phyloP scores from a whole-genome alignment of 148 eudicot genomes.

The Mesembryanthemum crystallinum region DNA sequence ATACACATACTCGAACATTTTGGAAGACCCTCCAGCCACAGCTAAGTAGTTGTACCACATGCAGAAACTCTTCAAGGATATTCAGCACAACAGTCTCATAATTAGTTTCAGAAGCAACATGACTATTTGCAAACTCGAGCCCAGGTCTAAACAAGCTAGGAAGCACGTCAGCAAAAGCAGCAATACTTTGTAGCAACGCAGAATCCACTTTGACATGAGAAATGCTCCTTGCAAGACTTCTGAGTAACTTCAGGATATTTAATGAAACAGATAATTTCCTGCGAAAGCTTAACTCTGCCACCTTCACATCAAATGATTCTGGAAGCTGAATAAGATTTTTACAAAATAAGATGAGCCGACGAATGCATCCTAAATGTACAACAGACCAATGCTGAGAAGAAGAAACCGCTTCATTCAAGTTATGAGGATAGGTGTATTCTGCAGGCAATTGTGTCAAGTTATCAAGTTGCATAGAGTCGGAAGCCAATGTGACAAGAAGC shows the following conservation, averaged over 20 bases:
- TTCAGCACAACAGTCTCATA: constrained; percentile 53
- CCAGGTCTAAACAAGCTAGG: constrained; percentile 60
- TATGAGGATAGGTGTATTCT: constrained; percentile 38
- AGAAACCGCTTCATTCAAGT: constrained; percentile 48
- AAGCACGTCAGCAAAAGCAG: constrained; percentile 58
- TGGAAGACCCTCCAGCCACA: constrained; percentile 52
- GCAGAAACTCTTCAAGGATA: constrained; percentile 78
- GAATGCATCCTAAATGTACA: constrained; percentile 64
- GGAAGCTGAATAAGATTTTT: constrained; percentile 49
- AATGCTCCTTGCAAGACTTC: constrained; percentile 47
- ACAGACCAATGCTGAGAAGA: constrained; percentile 78
- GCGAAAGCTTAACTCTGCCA: constrained; percentile 35
- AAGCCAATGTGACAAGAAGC: constrained; percentile 61
- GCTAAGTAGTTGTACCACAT: constrained; percentile 53
- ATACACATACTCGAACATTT: constrained; percentile 64
- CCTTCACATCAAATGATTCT: constrained; percentile 54
- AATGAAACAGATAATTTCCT: constrained; percentile 54
- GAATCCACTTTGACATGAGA: constrained; percentile 57
- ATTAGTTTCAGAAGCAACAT: constrained; percentile 48
- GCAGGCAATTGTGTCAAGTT: constrained; percentile 24
- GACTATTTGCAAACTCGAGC: constrained; percentile 58
- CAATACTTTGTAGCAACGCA: constrained; percentile 51
- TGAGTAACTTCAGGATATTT: constrained; percentile 68
- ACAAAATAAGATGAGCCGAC: constrained; percentile 61
- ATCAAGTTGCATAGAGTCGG: constrained; percentile 56